A percentile compares a stretch with the other conserved stretches of the same genome.
Evolutionary conservation across 2,329 filamentous ascomycete species (phyloP).

Genomic region (Lecanoromycetidae sp.): DNA sequence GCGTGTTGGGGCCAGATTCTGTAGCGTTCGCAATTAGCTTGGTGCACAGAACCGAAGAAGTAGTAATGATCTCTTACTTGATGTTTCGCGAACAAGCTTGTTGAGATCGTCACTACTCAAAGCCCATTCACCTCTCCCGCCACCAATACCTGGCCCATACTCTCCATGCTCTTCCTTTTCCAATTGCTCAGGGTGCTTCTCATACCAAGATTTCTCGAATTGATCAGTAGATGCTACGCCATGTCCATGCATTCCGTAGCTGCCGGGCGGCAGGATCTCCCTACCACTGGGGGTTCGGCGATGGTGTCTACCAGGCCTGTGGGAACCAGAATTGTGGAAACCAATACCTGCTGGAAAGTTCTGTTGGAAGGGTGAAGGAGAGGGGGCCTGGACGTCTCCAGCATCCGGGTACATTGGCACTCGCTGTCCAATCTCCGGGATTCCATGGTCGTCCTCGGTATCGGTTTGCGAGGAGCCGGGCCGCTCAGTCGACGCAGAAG

Average conservation of each 20-base stretch:
- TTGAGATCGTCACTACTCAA: constrained; percentile 85
- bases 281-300: constrained; percentile 60
- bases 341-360: constrained; percentile 33
- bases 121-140: constrained; percentile 59
- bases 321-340: constrained; percentile 41
- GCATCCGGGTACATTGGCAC: constrained; percentile 90
- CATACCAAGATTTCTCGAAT: constrained; percentile 83
- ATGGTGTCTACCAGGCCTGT: constrained; percentile 45
- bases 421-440: constrained; percentile 81
- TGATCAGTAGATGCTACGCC: constrained; percentile 59
- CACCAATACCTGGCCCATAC: constrained; percentile 47
- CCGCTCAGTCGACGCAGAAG: constrained; percentile 39
- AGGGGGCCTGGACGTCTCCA: constrained; percentile 91
- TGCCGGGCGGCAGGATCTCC: constrained; percentile 67
- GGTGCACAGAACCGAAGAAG: constrained; percentile 29
- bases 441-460: constrained; percentile 77
- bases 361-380: constrained; percentile 49
- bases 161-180: constrained; percentile 60
- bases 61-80: constrained; percentile 35
- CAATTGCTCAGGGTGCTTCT: constrained; percentile 74
- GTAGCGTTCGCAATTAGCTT: neutral
- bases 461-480: constrained; percentile 43
- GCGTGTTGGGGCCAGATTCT: constrained; percentile 4
- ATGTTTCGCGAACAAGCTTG: constrained; percentile 69
- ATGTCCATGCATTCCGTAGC: constrained; percentile 87